phyloP scores from a whole-genome alignment of 306 rosid genomes.

The Arachis stenosperma region DNA sequence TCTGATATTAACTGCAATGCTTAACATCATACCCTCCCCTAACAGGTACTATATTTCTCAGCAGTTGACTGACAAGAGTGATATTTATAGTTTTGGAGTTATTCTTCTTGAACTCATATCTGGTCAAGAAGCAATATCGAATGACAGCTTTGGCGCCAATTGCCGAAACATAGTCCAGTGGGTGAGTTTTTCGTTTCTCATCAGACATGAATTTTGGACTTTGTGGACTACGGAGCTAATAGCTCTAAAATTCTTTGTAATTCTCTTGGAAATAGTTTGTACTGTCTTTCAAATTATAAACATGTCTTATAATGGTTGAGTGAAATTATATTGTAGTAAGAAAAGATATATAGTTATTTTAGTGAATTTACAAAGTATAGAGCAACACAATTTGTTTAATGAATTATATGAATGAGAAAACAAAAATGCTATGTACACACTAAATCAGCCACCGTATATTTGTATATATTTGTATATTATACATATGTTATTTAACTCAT shows the following conservation, averaged over 20 bases:
- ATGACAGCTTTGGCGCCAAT: slow-evolving; percentile 85
- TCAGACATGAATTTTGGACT: slow-evolving; percentile 18
- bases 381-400: neutral
- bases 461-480: no score
- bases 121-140: slow-evolving; percentile 98
- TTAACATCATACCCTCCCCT: slow-evolving; percentile 9
- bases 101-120: slow-evolving; percentile 98
- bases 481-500: no score
- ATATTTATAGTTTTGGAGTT: slow-evolving; percentile 92
- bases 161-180: slow-evolving; percentile 95
- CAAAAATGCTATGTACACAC: no score
- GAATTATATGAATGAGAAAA: neutral
- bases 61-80: slow-evolving; percentile 97
- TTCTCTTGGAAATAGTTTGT: slow-evolving; percentile 2
- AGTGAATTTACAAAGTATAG: neutral
- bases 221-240: slow-evolving; percentile 6
- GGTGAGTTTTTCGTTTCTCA: slow-evolving; percentile 60
- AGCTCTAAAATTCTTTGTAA: neutral
- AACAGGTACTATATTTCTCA: slow-evolving; percentile 95
- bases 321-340: neutral
- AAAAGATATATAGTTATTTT: neutral
- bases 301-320: neutral
- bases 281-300: neutral
- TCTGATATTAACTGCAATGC: neutral
- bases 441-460: no score